Base-by-base conservation (phyloP, 257 asterid species). In the Agastache rugosa region DNA sequence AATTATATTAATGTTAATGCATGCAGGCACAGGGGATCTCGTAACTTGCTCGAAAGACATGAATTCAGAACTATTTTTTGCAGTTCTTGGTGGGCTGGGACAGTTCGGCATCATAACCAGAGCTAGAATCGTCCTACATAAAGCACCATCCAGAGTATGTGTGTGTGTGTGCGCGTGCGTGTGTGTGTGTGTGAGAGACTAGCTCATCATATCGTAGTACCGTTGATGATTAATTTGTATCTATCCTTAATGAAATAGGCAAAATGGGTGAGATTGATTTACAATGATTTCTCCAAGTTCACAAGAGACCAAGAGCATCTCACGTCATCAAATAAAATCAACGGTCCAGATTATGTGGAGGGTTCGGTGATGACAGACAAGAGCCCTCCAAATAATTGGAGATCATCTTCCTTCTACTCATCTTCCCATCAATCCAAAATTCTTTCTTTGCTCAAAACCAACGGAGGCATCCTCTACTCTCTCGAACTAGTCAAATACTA, bases 101-200 rank as follows among this genome's bases (percentile, higher is more conserved):
- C 92, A 85, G 75, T 87, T 87, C 55, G 92, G 92, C 66, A 83
- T 87, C 80, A 87, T 87, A 29, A 85, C 85, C 0, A 83, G 89
- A 61, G 93, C 93, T 41, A 82, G 93, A 81, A 87, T 87, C 62
- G 63, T 78, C 45, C 80, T 85, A 1, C 63, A 78, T 0, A 82
- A 76, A 74, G 86, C 93, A 53, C 93, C 90, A 47, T 71, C 82
- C 15, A 80, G 81, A 65, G 93, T 53, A 39, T 8, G 37, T 31
- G 37, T 31, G 37, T 31, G 37, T 31, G 37, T 31, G 37, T 31
- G 37, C 5, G 37, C 5, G 37, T 31, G 7, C n/a, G 37, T 31
- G 37, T 31, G 37, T 31, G 37, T 31, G 37, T 31, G 37, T 31
- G 37, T 31, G 7, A 31, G 34, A 1, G 34, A n/a, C n/a, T n/a